Base-by-base conservation (phyloP, 1,139 yeast genomes). In the Pichia sp. region DNA sequence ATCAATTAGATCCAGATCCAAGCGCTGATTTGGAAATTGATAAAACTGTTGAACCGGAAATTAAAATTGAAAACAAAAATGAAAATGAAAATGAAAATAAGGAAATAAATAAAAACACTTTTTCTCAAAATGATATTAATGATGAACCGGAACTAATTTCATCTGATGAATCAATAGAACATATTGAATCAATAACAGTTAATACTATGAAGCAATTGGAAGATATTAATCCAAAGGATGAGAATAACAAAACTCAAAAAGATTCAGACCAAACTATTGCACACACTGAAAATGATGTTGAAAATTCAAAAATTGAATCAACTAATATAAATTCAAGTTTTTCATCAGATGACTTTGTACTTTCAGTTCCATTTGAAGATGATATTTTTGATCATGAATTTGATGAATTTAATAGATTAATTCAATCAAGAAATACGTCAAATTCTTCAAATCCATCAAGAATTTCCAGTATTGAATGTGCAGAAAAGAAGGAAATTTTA, bases 261-360 rank as follows among this genome's bases (percentile, higher is more conserved):
- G 18, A 18, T 18, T 18, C 18, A 18, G 18, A 18, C 18, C 18
- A 18, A 18, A 18, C 18, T 18, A 18, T 18, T 18, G 18, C 18
- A 18, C 18, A 18, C 18, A 18, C 18, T 18, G 18, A 18, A 18
- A 18, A 18, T 18, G 18, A 18, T 18, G 18, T 6, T 34, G 36
- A 34, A 34, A 4, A 27, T 4, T 25, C 28, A 35, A 28, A 25
- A 25, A 35, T 8, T 25, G 52, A 62, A 5, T 58, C 63, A 8
- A 57, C 61, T 1, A 51, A 51, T 25, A 60, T 59, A 36, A 65
- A 61, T 26, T 57, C 61, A 2, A 65, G 60, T 32, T 62, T 62
- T 51, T 57, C 59, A 34, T 62, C 66, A 18, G 66, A 65, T 26
- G 66, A 60, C 9, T 59, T 55, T 45, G 55, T 58, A 11, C 47